These are phyloP conservation scores for Turritis glabra DNA, from an alignment of 345 rosid genomes.

Conservation along the genomic window DNA sequence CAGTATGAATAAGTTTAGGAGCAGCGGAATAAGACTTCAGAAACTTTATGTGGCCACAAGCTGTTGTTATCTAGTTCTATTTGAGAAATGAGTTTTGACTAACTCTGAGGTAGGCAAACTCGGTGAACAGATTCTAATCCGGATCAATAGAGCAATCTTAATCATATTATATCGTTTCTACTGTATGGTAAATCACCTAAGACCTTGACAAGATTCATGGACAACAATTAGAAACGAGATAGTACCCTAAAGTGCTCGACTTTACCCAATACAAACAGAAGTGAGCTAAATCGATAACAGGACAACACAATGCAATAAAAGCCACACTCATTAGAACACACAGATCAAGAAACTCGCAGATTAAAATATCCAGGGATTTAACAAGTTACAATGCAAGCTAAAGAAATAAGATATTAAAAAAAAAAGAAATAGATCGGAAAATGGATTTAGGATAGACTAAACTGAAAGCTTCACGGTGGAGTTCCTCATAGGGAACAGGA, in stretches of 20 bases:
- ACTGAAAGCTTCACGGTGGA: slow-evolving; percentile 94
- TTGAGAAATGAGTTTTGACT: not conserved
- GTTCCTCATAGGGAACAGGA: slow-evolving; percentile 89
- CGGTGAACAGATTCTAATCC: not conserved
- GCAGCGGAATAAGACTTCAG: not conserved
- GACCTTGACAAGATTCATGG: not conserved
- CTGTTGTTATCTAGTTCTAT: not conserved
- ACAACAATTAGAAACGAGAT: not conserved
- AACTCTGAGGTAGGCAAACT: not conserved
- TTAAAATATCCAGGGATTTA: not conserved
- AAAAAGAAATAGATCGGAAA: not conserved
- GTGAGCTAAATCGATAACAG: not conserved
- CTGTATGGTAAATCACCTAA: slow-evolving; percentile 10
- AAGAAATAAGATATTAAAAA: not conserved
- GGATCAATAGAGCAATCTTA: not conserved
- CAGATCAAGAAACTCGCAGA: slow-evolving; percentile 12
- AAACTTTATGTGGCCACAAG: not conserved
- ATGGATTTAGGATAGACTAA: slow-evolving; percentile 31
- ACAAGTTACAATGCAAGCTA: not conserved
- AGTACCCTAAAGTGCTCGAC: not conserved
- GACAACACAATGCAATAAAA: slow-evolving; percentile 9
- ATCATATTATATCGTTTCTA: not conserved
- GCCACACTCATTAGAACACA: slow-evolving; percentile 10
- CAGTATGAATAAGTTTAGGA: not conserved
- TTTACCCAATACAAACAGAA: not conserved